phyloP scores from a whole-genome alignment of 306 rosid species.

The Rosa chinensis region DNA sequence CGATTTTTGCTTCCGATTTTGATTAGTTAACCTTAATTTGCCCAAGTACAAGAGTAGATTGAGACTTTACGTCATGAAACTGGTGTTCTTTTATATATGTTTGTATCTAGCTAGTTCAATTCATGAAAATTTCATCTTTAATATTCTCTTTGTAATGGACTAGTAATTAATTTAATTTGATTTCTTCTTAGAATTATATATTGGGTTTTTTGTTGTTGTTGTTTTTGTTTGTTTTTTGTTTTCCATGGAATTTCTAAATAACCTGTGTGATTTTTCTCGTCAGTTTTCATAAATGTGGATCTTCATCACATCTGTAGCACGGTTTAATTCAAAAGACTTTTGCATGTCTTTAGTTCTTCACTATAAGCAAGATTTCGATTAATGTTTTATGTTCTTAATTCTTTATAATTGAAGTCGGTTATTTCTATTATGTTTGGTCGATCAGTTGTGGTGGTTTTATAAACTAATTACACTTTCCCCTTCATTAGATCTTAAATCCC shows the following conservation, averaged over 20 bases:
- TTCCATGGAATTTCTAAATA: not conserved
- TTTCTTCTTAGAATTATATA: not conserved
- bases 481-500: not conserved
- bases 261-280: not conserved
- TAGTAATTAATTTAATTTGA: not conserved
- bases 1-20: not conserved
- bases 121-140: not conserved
- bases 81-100: not conserved
- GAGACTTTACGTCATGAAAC: not conserved
- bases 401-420: not conserved
- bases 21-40: not conserved
- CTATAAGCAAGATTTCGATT: not conserved
- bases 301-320: not conserved
- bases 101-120: not conserved
- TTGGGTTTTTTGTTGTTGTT: not conserved
- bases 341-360: not conserved
- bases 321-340: not conserved
- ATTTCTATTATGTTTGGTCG: not conserved
- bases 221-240: too few species aligned
- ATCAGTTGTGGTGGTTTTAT: not conserved
- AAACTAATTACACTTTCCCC: not conserved
- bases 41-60: not conserved
- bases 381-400: not conserved
- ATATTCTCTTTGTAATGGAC: not conserved
- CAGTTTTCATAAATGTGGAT: not conserved